A percentile compares a stretch with the other conserved stretches of the same genome.
Conservation (phyloP, 169 alveolate species). For the Plasmodium berghei region DNA sequence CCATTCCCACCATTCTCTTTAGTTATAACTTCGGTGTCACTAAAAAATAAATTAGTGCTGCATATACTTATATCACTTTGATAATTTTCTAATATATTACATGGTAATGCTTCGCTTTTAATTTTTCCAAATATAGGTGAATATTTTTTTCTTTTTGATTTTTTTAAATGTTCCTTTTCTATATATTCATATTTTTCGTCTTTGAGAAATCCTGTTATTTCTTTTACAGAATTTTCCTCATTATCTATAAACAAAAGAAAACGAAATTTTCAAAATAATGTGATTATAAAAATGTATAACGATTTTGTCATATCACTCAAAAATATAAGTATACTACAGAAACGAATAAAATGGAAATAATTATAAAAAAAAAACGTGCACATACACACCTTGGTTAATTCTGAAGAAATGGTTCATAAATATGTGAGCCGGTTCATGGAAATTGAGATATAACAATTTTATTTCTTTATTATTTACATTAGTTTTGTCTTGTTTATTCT, state of each 20-base stretch:
- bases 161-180: constrained; percentile 15
- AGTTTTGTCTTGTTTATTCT: background rate
- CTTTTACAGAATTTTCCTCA: constrained; percentile 22
- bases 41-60: constrained; percentile 46
- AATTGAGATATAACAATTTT: constrained; percentile 35
- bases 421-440: constrained; percentile 62
- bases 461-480: constrained; percentile 21
- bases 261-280: background rate
- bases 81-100: constrained; percentile 18
- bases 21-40: constrained; percentile 56
- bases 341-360: background rate
- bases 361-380: background rate
- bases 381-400: constrained; percentile 32
- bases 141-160: constrained; percentile 11
- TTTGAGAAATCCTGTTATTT: constrained; percentile 46
- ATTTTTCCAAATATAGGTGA: constrained; percentile 9
- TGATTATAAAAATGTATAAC: no score
- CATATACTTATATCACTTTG: constrained; percentile 71
- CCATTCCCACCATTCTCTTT: constrained; percentile 15
- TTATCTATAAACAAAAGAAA: constrained; percentile 5
- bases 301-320: no score
- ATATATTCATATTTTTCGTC: constrained; percentile 15
- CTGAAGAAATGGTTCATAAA: constrained; percentile 52
- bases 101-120: constrained; percentile 12
- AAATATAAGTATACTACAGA: background rate